Evolutionary conservation across 768 basidiomycete genomes (phyloP).

Genomic region (Suillus fuscotomentosus): DNA sequence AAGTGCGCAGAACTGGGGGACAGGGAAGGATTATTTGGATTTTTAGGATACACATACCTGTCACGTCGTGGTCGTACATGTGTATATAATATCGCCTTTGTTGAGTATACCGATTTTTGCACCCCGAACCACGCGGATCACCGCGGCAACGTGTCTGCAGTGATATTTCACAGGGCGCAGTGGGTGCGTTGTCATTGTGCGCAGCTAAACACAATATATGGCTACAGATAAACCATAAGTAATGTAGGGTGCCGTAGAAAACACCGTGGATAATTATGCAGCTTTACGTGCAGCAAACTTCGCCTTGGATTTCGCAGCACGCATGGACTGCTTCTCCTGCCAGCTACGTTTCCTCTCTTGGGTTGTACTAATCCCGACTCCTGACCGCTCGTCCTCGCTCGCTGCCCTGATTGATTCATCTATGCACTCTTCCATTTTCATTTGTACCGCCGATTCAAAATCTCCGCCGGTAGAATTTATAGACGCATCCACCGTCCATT

Average conservation of each 20-base stretch:
- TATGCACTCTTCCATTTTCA: constrained; percentile 71
- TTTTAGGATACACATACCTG: constrained; percentile 33
- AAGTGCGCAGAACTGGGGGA: constrained; percentile 42
- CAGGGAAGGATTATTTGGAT: constrained; percentile 54
- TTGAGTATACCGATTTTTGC: not conserved
- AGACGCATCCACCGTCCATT: constrained; percentile 48
- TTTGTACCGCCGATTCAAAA: constrained; percentile 42
- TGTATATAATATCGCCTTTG: not conserved
- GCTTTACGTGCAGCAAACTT: constrained; percentile 26
- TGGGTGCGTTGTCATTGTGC: not conserved
- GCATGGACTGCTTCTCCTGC: constrained; percentile 38
- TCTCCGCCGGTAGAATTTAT: constrained; percentile 18
- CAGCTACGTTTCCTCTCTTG: constrained; percentile 63
- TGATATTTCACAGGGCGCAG: not conserved
- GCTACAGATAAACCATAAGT: not conserved
- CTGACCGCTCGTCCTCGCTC: constrained; percentile 51
- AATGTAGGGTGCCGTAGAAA: not conserved
- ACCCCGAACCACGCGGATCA: not conserved
- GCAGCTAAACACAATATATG: not conserved
- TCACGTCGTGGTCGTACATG: not conserved
- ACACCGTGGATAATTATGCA: not conserved
- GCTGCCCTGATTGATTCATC: constrained; percentile 46
- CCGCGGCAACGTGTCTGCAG: constrained; percentile 1
- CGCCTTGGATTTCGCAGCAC: constrained; percentile 33
- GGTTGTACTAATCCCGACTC: constrained; percentile 62